Conservation (phyloP, 2,329 filamentous ascomycete species). For the Colletotrichum destructivum region DNA sequence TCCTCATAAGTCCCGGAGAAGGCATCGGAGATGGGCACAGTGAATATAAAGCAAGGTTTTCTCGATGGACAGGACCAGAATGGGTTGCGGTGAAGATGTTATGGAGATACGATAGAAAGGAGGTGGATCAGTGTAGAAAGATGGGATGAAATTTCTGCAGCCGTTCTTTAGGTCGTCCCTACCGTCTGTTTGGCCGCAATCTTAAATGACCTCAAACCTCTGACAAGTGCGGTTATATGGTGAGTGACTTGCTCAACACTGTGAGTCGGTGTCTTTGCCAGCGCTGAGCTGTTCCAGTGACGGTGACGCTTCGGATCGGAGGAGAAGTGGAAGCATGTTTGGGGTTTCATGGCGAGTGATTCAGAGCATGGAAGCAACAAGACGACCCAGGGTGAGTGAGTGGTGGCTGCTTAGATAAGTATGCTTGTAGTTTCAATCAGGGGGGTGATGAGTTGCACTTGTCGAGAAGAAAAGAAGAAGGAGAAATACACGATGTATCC, state of each 20-base stretch:
- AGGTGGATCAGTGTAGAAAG: background rate
- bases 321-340: background rate
- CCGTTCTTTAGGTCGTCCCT: background rate
- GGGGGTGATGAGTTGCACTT: too few relatives aligned
- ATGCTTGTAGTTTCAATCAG: background rate
- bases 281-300: background rate
- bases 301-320: background rate
- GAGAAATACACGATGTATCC: too few relatives aligned
- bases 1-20: background rate
- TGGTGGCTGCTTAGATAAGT: background rate
- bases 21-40: constrained; percentile 2
- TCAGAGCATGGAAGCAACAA: background rate
- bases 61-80: background rate
- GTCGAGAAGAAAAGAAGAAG: too few relatives aligned
- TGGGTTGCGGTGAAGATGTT: constrained; percentile 3
- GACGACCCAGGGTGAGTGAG: background rate
- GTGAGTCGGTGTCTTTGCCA: background rate
- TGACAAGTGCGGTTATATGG: background rate
- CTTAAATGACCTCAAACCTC: background rate
- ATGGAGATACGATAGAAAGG: constrained; percentile 1
- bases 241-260: background rate
- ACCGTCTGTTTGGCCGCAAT: background rate
- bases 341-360: background rate
- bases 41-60: background rate
- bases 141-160: background rate